phyloP scores from a whole-genome alignment of 371 early-diverging fungal species.

The Mucor piriformis region DNA sequence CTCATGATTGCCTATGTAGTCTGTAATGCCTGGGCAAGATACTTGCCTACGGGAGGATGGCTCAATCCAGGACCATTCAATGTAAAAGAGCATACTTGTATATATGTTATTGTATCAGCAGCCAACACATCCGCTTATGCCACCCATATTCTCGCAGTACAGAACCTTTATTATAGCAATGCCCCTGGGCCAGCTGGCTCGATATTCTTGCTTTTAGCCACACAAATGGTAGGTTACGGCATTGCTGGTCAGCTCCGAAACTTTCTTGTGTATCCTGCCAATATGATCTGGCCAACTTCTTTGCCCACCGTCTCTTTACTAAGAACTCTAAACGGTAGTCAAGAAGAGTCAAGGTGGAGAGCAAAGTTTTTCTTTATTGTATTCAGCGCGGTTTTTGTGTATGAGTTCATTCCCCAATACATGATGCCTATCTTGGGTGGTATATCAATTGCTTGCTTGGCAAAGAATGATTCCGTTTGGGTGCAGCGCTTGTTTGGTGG shows the following conservation, averaged over 20 bases:
- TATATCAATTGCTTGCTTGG: conserved; percentile 55
- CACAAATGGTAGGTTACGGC: conserved; percentile 83
- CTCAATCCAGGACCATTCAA: conserved; percentile 54
- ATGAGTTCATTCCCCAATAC: conserved; percentile 53
- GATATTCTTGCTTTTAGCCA: conserved; percentile 58
- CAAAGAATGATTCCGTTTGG: conserved; percentile 50
- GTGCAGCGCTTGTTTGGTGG: conserved; percentile 56
- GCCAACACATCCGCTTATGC: conserved; percentile 50
- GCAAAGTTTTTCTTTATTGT: conserved; percentile 57
- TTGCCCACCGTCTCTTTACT: conserved; percentile 78
- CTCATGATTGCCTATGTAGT: conserved; percentile 46
- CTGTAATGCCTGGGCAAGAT: conserved; percentile 34
- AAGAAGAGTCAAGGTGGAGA: conserved; percentile 66
- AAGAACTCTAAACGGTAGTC: conserved; percentile 67
- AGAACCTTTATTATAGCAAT: conserved; percentile 53
- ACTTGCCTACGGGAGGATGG: conserved; percentile 31
- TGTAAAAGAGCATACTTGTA: conserved; percentile 46
- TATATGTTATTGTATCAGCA: conserved; percentile 43
- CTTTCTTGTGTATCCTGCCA: conserved; percentile 80
- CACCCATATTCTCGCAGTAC: conserved; percentile 59
- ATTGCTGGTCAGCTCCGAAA: conserved; percentile 78
- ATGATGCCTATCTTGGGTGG: conserved; percentile 51
- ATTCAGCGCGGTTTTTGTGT: conserved; percentile 39
- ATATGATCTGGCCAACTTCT: conserved; percentile 88
- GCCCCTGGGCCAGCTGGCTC: conserved; percentile 48